Conservation (phyloP, 2,329 filamentous ascomycete genomes). For the Phialocephala sp. region DNA sequence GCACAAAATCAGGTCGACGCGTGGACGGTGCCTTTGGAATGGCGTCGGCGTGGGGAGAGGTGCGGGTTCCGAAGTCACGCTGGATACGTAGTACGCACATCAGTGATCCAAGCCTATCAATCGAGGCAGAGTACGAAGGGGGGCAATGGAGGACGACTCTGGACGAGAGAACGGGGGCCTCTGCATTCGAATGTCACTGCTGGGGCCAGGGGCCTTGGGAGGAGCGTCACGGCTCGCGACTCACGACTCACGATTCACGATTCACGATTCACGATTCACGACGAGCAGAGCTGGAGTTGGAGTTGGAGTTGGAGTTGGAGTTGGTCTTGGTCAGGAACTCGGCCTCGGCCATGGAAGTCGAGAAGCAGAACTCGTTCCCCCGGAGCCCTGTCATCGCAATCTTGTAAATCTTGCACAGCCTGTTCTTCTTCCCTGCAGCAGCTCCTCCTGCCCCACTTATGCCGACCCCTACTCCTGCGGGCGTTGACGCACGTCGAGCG, state of each 20-base stretch:
- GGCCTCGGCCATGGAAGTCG: background rate
- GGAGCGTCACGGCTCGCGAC: background rate
- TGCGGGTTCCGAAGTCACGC: background rate
- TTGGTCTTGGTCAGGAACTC: too few species aligned
- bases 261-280: background rate
- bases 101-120: background rate
- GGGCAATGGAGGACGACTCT: background rate
- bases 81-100: background rate
- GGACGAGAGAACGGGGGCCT: too few species aligned
- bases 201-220: background rate
- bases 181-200: background rate
- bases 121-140: background rate
- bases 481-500: conserved; percentile 20
- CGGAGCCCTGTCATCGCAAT: conserved; percentile 31
- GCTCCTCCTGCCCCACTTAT: conserved; percentile 18
- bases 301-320: background rate
- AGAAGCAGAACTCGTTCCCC: background rate
- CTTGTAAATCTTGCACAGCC: conserved; percentile 37
- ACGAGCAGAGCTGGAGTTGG: background rate
- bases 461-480: conserved; percentile 18
- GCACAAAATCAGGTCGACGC: conserved; percentile 45
- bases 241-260: too few species aligned
- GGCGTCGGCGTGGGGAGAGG: background rate
- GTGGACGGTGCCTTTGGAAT: conserved; percentile 12
- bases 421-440: conserved; percentile 31